Evolutionary conservation across 208 protist species (phyloP), one percentile per base, ranked within the genome.

Genomic region (Phytomonas francai): DNA sequence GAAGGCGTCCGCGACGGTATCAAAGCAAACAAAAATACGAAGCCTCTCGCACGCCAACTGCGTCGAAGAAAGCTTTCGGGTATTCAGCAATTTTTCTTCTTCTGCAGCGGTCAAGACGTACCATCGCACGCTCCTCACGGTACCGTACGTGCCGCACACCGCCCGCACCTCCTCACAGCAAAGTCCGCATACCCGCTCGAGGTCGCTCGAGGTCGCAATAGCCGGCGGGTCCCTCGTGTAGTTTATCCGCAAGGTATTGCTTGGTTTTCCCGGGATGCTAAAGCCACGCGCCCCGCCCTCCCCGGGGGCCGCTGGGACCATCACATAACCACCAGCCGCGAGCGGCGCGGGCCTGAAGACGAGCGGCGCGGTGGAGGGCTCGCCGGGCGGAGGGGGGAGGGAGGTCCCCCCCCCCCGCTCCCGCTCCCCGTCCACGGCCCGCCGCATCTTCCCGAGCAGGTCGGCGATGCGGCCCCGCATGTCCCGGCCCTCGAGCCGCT

Each of bases 21-120:
- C 87, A 54, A 92, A 89, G n/a, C 90, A 87, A 34, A 93, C 79
- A 54, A 91, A 83, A 30, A 95, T 63, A 14, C 90, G 87, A 39
- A 95, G 60, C 67, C 70, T 59, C 70, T 91, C 83, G 2, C 58
- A 54, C 14, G 45, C 56, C 33, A 74, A 59, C 45, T 59, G 65
- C 6, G 67, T 29, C 6, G 32, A 31, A 42, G 64, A 42, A 33
- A 70, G 28, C n/a, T 33, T 27, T 34, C 29, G 25, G 49, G 49
- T 16, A 60, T 34, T 27, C 3, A 68, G 58, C 34, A 81, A 51
- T 0, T 69, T 14, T 28, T 25, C 42, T 25, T 73, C 70, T 29
- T 72, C 76, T 1, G 54, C 67, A 5, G 76, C 60, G 7, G 66
- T 66, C 16, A 83, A 61, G 0, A 89, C 49, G 11, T 68, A 71